These are phyloP conservation scores for Arthrobotrys musiformis DNA, from an alignment of 2,329 filamentous ascomycete genomes.

Conservation along the genomic window DNA sequence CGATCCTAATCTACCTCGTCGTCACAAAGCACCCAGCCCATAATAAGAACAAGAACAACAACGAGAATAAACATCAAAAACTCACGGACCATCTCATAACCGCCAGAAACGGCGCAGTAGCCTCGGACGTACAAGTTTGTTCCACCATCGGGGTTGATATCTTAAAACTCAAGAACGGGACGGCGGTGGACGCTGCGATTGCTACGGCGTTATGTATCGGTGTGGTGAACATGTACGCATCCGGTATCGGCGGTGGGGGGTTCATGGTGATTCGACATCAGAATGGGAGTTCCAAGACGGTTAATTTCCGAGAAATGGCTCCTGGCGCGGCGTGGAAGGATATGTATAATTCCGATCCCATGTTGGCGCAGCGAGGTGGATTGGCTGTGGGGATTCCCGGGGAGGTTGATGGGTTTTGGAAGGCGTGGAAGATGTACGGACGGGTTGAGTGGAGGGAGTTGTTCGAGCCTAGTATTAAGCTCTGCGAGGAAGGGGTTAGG, in stretches of 20 bases:
- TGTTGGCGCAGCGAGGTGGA: conserved; percentile 56
- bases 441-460: conserved; percentile 58
- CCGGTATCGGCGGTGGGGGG: conserved; percentile 59
- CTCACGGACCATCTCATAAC: conserved; percentile 48
- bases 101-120: conserved; percentile 57
- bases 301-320: conserved; percentile 59
- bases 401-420: conserved; percentile 58
- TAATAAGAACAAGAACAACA: not conserved
- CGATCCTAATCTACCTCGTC: conserved; percentile 1
- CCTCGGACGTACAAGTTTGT: conserved; percentile 58
- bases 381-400: conserved; percentile 58
- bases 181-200: conserved; percentile 59
- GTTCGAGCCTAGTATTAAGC: conserved; percentile 57
- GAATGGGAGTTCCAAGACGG: conserved; percentile 55
- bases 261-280: conserved; percentile 58
- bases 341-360: conserved; percentile 57
- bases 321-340: conserved; percentile 56
- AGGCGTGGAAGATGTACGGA: conserved; percentile 57
- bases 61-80: not conserved
- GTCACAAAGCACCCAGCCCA: not conserved
- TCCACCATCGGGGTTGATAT: conserved; percentile 58
- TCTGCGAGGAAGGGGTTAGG: conserved; percentile 55
- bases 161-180: conserved; percentile 57
- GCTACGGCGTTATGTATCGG: conserved; percentile 58
- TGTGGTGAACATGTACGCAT: conserved; percentile 57